Base-by-base conservation (phyloP, 208 protist species). In the Leishmania guyanensis region DNA sequence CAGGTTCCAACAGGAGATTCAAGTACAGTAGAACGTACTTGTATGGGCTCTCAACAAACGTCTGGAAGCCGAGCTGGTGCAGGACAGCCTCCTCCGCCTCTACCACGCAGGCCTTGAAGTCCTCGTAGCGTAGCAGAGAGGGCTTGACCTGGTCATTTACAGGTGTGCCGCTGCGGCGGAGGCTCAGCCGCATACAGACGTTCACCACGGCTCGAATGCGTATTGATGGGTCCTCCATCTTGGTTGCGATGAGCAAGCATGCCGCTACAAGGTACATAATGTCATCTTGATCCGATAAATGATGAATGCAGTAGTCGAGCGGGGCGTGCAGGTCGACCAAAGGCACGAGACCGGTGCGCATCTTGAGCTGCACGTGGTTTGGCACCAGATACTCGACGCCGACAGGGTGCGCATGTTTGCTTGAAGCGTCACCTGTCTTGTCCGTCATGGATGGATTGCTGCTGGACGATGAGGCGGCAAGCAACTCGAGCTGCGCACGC, bases 41-140 rank as follows among this genome's bases (percentile, higher is more conserved):
- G 81, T 93, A 91, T 17, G 94, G 93, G 12, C 74, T 87, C 54
- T 96, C 91, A 10, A 97, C 92, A 77, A 94, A 93, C 51, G 91
- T 95, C 54, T 96, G 93, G 75, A 97, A 97, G 16, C 94, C 94
- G 20, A 96, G 86, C 54, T 91, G 81, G 48, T 95, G 90, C 65
- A 96, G 70, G 9, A 97, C 80, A 0, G 94, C 65, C 54, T 93
- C 89, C 79, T 97, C 92, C 36, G 94, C 93, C 51, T 92, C 85
- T 5, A 92, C 73, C 3, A 97, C 90, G 65, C 86, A 92, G 48
- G 83, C 29, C 78, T 95, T 94, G 77, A 92, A 96, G 79, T 94
- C 88, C 29, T 94, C 89, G 79, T 94, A 93, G 33, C 77, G 81
- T 4, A 54, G 62, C 9, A 33, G 66, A 0, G 81, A 60, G 26